Evolutionary conservation across 768 basidiomycete species (phyloP).

Genomic region (Boletellus ananas): DNA sequence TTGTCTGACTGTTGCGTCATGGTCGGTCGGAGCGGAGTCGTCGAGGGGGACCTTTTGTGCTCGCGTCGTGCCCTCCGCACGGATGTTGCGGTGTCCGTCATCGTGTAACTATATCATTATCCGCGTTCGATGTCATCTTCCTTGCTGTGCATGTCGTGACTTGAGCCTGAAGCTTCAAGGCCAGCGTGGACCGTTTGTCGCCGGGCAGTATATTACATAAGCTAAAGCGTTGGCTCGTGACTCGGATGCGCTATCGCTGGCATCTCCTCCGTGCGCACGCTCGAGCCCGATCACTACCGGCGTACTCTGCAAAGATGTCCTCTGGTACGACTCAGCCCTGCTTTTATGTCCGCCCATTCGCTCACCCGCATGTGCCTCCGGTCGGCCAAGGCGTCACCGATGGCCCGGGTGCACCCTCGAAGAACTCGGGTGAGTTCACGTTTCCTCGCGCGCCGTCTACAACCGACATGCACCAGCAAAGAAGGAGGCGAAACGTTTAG

Average conservation of each 20-base stretch:
- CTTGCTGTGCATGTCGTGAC: too few species aligned
- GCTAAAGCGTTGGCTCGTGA: too few species aligned
- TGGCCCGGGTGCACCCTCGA: conserved; percentile 30
- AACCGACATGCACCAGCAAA: conserved; percentile 48
- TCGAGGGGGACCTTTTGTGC: too few species aligned
- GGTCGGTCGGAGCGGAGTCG: too few species aligned
- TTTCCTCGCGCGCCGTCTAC: neutral
- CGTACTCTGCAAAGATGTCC: conserved; percentile 7
- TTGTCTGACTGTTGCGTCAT: conserved; percentile 9
- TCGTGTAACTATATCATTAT: too few species aligned
- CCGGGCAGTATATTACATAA: too few species aligned
- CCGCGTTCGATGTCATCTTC: too few species aligned
- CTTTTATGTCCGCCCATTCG: neutral
- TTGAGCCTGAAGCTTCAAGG: too few species aligned
- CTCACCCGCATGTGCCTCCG: neutral
- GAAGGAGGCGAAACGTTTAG: conserved; percentile 77
- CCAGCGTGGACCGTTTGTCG: too few species aligned
- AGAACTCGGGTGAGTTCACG: conserved; percentile 37
- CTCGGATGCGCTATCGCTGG: too few species aligned
- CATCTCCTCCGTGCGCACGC: neutral
- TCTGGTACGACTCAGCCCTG: neutral
- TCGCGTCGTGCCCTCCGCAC: too few species aligned
- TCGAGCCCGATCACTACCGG: neutral
- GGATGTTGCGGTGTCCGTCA: too few species aligned
- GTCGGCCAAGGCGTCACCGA: neutral